These are phyloP conservation scores for Pleurotus pulmonarius DNA, from an alignment of 768 basidiomycete genomes.

Conservation along the genomic window DNA sequence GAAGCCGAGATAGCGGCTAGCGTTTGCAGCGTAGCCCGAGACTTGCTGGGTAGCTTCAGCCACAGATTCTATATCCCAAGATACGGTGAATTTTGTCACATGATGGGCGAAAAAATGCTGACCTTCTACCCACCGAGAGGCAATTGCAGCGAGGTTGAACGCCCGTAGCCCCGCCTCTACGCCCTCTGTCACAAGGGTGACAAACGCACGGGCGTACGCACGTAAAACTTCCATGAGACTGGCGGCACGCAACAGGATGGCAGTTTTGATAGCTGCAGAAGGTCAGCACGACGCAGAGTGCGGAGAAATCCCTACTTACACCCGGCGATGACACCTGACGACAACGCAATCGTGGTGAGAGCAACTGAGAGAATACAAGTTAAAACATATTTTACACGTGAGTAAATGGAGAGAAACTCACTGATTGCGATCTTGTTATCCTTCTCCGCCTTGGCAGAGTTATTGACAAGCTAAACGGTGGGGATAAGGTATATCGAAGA, in stretches of 20 bases:
- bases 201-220: not conserved
- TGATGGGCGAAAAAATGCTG: not conserved
- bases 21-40: not conserved
- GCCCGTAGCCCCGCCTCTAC: not conserved
- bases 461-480: not conserved
- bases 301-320: not conserved
- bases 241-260: not conserved
- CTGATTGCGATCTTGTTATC: not conserved
- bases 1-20: not conserved
- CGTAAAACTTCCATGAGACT: not conserved
- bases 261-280: not conserved
- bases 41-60: not conserved
- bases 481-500: not conserved
- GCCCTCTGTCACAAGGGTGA: slow-evolving; percentile 1
- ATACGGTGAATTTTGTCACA: not conserved
- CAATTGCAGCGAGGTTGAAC: not conserved
- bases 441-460: not conserved
- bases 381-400: not conserved
- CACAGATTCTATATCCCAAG: not conserved
- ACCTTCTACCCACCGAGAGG: not conserved
- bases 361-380: not conserved
- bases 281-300: not conserved
- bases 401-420: not conserved
- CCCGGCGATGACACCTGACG: not conserved
- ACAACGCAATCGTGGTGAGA: not conserved